A percentile compares a stretch with the other conserved stretches of the same genome.
Conservation (phyloP, 2,329 filamentous ascomycete genomes). For the Arthrocladium fulminans region DNA sequence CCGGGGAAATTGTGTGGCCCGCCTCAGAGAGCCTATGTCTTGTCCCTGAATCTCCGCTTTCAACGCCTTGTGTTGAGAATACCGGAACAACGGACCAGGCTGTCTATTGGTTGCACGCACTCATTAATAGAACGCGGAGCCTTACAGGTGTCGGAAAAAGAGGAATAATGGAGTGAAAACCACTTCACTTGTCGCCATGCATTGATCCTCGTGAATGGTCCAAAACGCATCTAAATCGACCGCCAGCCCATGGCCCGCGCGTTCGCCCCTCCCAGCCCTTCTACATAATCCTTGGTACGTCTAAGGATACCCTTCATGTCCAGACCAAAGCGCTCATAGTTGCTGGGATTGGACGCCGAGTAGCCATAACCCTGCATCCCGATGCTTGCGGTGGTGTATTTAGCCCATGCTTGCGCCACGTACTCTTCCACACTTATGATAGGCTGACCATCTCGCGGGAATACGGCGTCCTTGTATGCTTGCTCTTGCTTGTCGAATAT, state of each 20-base stretch:
- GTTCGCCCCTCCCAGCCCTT: constrained; percentile 6
- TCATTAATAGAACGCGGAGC: no score
- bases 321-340: constrained; percentile 13
- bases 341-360: constrained; percentile 16
- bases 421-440: constrained; percentile 41
- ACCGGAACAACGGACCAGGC: no score
- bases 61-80: no score
- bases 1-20: no score
- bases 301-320: constrained; percentile 7
- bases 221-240: not conserved
- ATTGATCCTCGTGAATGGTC: no score
- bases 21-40: no score
- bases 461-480: constrained; percentile 35
- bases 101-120: no score
- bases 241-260: constrained; percentile 10
- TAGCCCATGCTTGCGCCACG: constrained; percentile 11
- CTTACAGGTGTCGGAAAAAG: no score
- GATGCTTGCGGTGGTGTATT: constrained; percentile 21
- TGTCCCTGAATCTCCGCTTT: no score
- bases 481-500: constrained; percentile 39
- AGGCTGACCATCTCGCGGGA: constrained; percentile 26
- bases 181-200: no score
- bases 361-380: constrained; percentile 21
- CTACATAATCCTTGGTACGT: constrained; percentile 7
- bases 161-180: no score